Evolutionary conservation across 148 eudicot species (phyloP).

Genomic region (Nepenthes gracilis): DNA sequence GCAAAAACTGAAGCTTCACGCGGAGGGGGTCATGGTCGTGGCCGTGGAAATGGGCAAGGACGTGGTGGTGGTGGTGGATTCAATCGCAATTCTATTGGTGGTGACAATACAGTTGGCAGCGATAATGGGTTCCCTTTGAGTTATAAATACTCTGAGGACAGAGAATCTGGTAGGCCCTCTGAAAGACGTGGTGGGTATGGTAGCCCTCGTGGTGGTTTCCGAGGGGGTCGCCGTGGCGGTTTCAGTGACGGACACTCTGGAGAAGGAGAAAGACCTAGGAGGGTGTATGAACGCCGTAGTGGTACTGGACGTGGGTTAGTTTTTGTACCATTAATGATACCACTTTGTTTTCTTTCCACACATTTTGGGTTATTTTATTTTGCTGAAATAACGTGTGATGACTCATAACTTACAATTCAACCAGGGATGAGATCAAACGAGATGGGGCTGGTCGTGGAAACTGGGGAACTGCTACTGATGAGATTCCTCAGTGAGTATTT

Average conservation of each 20-base stretch:
- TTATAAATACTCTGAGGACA: conserved; percentile 34
- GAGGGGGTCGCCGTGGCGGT: conserved; percentile 79
- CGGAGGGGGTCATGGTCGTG: conserved; percentile 49
- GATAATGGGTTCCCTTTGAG: conserved; percentile 26
- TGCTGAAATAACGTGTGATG: no score
- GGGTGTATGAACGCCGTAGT: conserved; percentile 73
- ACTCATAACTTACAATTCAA: no score
- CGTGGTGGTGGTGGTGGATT: conserved; percentile 35
- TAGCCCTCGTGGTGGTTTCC: conserved; percentile 46
- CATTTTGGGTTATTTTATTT: background rate
- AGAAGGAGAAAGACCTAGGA: conserved; percentile 63
- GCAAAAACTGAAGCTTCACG: conserved; percentile 42
- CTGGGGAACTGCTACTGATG: conserved; percentile 81
- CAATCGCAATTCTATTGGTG: conserved; percentile 23
- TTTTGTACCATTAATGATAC: background rate
- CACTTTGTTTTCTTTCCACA: background rate
- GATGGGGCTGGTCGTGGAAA: conserved; percentile 95
- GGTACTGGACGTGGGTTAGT: conserved; percentile 86
- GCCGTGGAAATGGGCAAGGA: conserved; percentile 32
- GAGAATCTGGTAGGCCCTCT: conserved; percentile 33
- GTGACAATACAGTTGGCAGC: conserved; percentile 24
- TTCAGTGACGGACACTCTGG: conserved; percentile 48
- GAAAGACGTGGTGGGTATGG: conserved; percentile 26
- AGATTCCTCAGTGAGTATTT: conserved; percentile 52
- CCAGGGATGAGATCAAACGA: conserved; percentile 66